Evolutionary conservation across 2,329 filamentous ascomycete genomes (phyloP).

Genomic region (Stachybotrys elegans): DNA sequence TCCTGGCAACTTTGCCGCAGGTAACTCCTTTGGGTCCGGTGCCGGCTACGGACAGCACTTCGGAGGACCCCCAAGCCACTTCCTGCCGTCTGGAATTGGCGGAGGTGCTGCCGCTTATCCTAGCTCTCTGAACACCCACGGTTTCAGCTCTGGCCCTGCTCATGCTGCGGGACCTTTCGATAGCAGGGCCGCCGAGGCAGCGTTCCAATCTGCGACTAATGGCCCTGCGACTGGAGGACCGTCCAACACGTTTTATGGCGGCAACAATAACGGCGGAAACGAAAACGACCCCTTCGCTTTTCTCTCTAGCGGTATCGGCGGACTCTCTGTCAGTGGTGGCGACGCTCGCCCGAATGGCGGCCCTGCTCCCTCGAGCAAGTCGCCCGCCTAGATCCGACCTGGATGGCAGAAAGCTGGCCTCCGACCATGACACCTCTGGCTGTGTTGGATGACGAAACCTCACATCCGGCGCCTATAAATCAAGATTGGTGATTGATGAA

Average conservation of each 20-base stretch:
- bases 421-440: too few species aligned
- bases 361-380: conserved; percentile 53
- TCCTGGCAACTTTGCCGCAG: conserved; percentile 69
- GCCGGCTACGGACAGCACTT: conserved; percentile 74
- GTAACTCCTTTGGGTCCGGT: conserved; percentile 61
- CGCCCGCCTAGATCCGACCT: conserved; percentile 47
- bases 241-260: conserved; percentile 44
- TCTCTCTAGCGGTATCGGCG: conserved; percentile 67
- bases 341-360: conserved; percentile 60
- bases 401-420: too few species aligned
- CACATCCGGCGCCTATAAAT: too few species aligned
- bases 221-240: conserved; percentile 72
- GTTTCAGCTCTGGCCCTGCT: conserved; percentile 68
- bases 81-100: conserved; percentile 81
- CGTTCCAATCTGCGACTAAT: conserved; percentile 85
- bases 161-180: conserved; percentile 87
- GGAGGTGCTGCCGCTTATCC: conserved; percentile 67
- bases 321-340: conserved; percentile 64
- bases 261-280: conserved; percentile 59
- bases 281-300: conserved; percentile 78
- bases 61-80: conserved; percentile 81
- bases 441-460: too few species aligned
- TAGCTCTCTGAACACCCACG: conserved; percentile 71
- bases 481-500: too few species aligned
- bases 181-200: conserved; percentile 87